Evolutionary conservation across 257 asterid species (phyloP), one percentile per base, ranked within the genome.

Genomic region (Ehretia macrophylla): DNA sequence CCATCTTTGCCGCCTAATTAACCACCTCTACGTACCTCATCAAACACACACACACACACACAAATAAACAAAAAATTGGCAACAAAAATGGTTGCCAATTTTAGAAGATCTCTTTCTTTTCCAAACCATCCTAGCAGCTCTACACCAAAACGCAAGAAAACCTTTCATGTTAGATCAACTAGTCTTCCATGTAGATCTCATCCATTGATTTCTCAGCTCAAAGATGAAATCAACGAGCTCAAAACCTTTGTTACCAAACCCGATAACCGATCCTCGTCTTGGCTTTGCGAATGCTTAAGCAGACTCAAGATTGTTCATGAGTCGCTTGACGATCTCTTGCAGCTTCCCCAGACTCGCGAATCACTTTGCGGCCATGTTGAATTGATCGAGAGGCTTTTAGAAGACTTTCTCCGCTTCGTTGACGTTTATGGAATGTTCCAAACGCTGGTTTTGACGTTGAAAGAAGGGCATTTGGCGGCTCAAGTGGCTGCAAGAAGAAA

Each of bases 171-270:
- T 63, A 75, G 97, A 69, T 90, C 97, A 23, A 58, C 85, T 8
- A 90, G 97, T 71, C 94, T 90, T 12, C 97, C 97, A 0, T 82
- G 95, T 74, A 69, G 86, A 38, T 68, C 97, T 0, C 88, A 86
- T 77, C 92, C 97, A 1, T 69, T 83, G 10, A 79, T 84, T 62
- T 81, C 81, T 70, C 92, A 74, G 50, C 95, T 90, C 76, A 67
- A 71, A 17, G 82, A 81, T 68, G 76, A 75, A 39, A 59, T 84
- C 71, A 63, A 77, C 14, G 77, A 62, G 21, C 79, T 86, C 55
- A 70, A 53, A 21, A 51, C 78, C 0, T 86, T 85, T 85, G 69
- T 81, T 22, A 32, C 61, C 8, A 59, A 55, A 10, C 48, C 70
- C 61, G 58, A 55, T n/a, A 45, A 42, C 68, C 76, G 74, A 11